phyloP scores from a whole-genome alignment of 176 grass and related monocot genomes.

The Aegilops longissima region DNA sequence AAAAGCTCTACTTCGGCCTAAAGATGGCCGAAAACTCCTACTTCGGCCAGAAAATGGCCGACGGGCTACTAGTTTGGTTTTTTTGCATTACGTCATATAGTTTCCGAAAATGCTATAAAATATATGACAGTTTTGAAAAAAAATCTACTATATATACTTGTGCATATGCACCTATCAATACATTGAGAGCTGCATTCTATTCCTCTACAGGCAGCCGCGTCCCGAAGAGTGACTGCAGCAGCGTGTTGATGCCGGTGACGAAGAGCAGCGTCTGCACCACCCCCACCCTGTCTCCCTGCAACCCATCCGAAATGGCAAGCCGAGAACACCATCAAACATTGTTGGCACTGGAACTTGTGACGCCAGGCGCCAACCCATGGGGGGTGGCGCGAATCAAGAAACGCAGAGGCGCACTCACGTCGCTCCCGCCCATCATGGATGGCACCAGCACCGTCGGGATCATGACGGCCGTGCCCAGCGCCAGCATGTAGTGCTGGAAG shows the following conservation, averaged over 20 bases:
- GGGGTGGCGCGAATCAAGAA: background rate
- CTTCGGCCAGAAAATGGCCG: no score
- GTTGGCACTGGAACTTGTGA: background rate
- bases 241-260: slow-evolving; percentile 94
- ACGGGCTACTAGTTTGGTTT: no score
- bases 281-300: slow-evolving; percentile 90
- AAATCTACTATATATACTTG: no score
- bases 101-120: no score
- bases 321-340: background rate
- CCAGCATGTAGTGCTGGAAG: slow-evolving; percentile 92
- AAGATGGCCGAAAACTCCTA: no score
- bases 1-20: no score
- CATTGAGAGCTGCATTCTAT: no score
- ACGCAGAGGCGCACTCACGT: slow-evolving; percentile 45
- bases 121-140: no score
- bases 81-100: no score
- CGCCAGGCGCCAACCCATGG: background rate
- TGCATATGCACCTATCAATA: no score
- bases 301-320: slow-evolving; percentile 1
- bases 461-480: slow-evolving; percentile 89
- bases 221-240: slow-evolving; percentile 94
- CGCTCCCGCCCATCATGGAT: slow-evolving; percentile 83
- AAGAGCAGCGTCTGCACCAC: slow-evolving; percentile 97
- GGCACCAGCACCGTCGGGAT: slow-evolving; percentile 85
- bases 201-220: slow-evolving; percentile 95